Percentiles rank a stretch among this genome's conserved stretches.
Evolutionary conservation across 441 rosid species (phyloP).

Genomic region (Raphanus hybrid): DNA sequence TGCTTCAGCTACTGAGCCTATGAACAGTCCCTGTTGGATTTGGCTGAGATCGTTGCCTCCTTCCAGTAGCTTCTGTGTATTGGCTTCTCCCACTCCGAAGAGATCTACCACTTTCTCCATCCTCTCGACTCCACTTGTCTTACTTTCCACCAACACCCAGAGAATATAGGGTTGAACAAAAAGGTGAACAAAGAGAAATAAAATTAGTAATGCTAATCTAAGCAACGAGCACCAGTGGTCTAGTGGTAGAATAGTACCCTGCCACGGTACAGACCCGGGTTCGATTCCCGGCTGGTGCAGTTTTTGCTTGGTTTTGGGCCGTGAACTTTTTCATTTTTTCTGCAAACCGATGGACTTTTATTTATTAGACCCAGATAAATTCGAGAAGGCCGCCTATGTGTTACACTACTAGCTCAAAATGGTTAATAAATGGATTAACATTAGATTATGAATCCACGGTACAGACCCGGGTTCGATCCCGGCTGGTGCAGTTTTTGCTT

Average conservation of each 20-base stretch:
- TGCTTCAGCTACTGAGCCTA: constrained; percentile 46
- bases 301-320: background rate
- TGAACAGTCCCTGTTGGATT: constrained; percentile 41
- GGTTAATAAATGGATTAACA: too few species aligned
- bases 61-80: constrained; percentile 26
- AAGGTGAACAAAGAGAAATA: too few species aligned
- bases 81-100: constrained; percentile 19
- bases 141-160: background rate
- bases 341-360: background rate
- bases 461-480: too few species aligned
- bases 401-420: too few species aligned
- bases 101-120: constrained; percentile 45
- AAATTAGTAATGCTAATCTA: too few species aligned
- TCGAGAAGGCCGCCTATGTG: too few species aligned
- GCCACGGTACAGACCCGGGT: constrained; percentile 99
- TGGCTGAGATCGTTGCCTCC: constrained; percentile 43
- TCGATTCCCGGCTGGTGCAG: constrained; percentile 73
- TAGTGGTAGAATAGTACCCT: constrained; percentile 99
- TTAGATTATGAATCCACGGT: too few species aligned
- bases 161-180: background rate
- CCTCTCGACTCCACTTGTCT: constrained; percentile 9
- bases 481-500: too few species aligned
- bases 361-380: background rate
- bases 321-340: background rate
- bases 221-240: constrained; percentile 72